These are phyloP conservation scores for Cudoniella acicularis DNA, from an alignment of 495 filamentous ascomycete species.

Conservation along the genomic window DNA sequence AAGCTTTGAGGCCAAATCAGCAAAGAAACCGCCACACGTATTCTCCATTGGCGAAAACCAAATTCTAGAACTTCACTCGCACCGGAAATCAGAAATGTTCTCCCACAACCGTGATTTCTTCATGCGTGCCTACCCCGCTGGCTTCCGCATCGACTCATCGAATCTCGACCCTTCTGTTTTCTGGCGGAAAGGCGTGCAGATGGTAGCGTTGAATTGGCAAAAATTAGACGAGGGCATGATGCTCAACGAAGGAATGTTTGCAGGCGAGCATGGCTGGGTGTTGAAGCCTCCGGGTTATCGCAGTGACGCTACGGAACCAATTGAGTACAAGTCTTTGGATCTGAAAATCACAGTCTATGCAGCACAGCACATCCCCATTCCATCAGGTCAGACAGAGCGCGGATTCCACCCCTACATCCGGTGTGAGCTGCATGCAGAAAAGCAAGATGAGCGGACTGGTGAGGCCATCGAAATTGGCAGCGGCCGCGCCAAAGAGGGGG, in stretches of 20 bases:
- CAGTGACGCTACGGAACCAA: constrained; percentile 27
- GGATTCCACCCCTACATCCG: constrained; percentile 50
- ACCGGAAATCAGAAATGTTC: constrained; percentile 58
- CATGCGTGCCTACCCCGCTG: constrained; percentile 87
- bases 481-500: constrained; percentile 42
- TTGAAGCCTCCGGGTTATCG: constrained; percentile 74
- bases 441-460: constrained; percentile 42
- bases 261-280: constrained; percentile 73
- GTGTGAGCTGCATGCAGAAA: constrained; percentile 76
- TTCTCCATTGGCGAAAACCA: constrained; percentile 82
- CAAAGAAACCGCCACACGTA: constrained; percentile 73
- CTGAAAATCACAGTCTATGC: constrained; percentile 50
- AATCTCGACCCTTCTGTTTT: constrained; percentile 91
- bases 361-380: constrained; percentile 48
- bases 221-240: constrained; percentile 88
- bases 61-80: constrained; percentile 67
- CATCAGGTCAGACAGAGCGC: constrained; percentile 29
- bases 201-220: constrained; percentile 85
- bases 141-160: constrained; percentile 73
- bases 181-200: constrained; percentile 88
- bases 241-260: constrained; percentile 93
- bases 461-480: constrained; percentile 25
- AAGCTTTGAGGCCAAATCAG: constrained; percentile 46
- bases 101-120: constrained; percentile 78
- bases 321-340: constrained; percentile 32